These are phyloP conservation scores for Macadamia tetraphylla DNA, from an alignment of 164 flowering plant species.

Conservation along the genomic window DNA sequence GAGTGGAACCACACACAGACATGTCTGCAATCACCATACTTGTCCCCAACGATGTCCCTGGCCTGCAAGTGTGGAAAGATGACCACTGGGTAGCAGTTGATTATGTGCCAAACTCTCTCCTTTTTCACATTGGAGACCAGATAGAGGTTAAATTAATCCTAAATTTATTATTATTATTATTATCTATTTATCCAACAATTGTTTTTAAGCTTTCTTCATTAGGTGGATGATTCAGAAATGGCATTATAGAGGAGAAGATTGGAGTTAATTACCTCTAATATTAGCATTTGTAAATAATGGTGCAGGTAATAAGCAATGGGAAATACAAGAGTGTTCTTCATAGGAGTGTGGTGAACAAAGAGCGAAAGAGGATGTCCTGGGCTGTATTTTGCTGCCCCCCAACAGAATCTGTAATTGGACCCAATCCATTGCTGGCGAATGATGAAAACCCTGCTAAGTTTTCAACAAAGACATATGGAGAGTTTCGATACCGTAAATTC, in stretches of 20 bases:
- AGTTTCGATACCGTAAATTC: conserved; percentile 41
- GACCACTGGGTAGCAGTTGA: conserved; percentile 42
- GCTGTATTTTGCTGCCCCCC: conserved; percentile 44
- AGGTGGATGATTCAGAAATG: too few species aligned
- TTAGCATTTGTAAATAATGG: background rate
- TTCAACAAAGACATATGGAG: conserved; percentile 38
- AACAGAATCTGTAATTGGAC: conserved; percentile 34
- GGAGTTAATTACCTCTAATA: background rate
- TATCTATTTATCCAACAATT: too few species aligned
- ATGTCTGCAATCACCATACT: conserved; percentile 46
- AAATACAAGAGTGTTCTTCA: conserved; percentile 51
- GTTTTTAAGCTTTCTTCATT: too few species aligned
- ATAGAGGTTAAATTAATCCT: conserved; percentile 27
- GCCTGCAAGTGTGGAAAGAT: conserved; percentile 46
- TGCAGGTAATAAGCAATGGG: conserved; percentile 51
- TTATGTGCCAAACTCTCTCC: conserved; percentile 29
- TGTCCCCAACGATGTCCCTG: conserved; percentile 38
- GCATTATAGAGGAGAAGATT: too few species aligned
- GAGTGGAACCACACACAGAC: conserved; percentile 52
- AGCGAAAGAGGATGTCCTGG: conserved; percentile 45
- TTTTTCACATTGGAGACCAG: conserved; percentile 48
- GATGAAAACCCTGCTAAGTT: conserved; percentile 34
- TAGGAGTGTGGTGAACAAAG: conserved; percentile 52
- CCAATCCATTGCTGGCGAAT: conserved; percentile 32
- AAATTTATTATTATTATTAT: too few species aligned